Base-by-base conservation (phyloP, 2,329 filamentous ascomycete genomes). In the Balansia obtecta region DNA sequence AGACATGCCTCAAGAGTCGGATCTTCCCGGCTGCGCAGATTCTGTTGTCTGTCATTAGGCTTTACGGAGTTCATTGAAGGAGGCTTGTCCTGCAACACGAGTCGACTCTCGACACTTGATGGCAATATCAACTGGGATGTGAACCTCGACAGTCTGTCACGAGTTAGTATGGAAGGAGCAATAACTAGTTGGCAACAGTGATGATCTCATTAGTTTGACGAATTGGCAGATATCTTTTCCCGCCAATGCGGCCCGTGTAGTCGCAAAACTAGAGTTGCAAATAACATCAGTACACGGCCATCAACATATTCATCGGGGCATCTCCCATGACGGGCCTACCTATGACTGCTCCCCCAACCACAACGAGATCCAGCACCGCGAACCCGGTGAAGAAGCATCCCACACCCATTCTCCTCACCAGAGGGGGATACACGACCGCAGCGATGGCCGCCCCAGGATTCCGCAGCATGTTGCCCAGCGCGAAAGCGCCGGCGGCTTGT, bases 351-450 rank as follows among this genome's bases (percentile, higher is more conserved):
- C 54, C 54, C 8, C 59, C 57, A 8, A 61, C 59, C 0, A 61
- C 43, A 4, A 56, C 54, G 49, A 56, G 44, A 45, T 68, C 63
- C 16, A 70, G 49, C 1, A 66, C 42, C 0, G 60, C 64, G 20
- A 71, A 54, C 0, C 68, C 67, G 1, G 62, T 68, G 45, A 71
- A 71, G 33, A 64, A 67, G 64, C 65, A 71, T 2, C 67, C 66
- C 45, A 59, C 62, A 4, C 67, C 68, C 59, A 69, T 65, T 11
- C 49, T 57, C 12, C 57, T 53, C 2, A 68, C 56, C 2, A 71
- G 50, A 6, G 56, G 51, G 3, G 61, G 60, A 27, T 71, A 62
- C 40, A 69, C 58, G 0, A 63, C 63, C 1, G 68, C 65, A 4
- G 65, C 63, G 12, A 70, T 61, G 1, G 68, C 68, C 1, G 67